Evolutionary conservation across 768 basidiomycete genomes (phyloP).

Genomic region (Gautieria morchelliformis): DNA sequence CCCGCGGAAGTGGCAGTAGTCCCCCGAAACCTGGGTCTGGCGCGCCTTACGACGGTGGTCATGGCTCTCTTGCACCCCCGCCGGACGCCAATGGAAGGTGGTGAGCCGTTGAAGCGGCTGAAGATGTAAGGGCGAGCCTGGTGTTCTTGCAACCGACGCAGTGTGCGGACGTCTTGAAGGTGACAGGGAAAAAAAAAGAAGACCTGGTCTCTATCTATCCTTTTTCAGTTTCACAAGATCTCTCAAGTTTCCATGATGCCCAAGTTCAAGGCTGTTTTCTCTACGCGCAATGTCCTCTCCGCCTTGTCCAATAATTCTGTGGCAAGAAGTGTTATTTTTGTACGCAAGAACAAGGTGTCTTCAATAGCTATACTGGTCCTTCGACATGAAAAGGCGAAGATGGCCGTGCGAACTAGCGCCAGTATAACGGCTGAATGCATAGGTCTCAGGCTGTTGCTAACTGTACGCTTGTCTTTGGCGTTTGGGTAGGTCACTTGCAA

Average conservation of each 20-base stretch:
- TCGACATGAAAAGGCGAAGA: background rate
- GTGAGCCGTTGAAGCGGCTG: constrained; percentile 4
- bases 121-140: background rate
- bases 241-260: constrained; percentile 52
- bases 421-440: background rate
- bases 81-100: constrained; percentile 6
- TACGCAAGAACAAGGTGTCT: constrained; percentile 8
- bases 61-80: background rate
- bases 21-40: constrained; percentile 18
- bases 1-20: constrained; percentile 48
- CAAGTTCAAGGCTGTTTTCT: constrained; percentile 25
- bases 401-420: background rate
- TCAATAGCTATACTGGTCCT: constrained; percentile 1
- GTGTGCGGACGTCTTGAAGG: constrained; percentile 2
- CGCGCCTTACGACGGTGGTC: background rate
- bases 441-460: background rate
- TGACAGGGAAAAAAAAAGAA: constrained; percentile 5
- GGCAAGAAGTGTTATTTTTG: constrained; percentile 1
- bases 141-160: constrained; percentile 3
- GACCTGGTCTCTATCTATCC: constrained; percentile 2
- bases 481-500: background rate
- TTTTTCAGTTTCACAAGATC: constrained; percentile 42
- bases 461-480: background rate
- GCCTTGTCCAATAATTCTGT: constrained; percentile 1
- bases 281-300: constrained; percentile 5